A percentile compares a stretch with the other conserved stretches of the same genome.
These are phyloP conservation scores for Coemansia sp. DNA, from an alignment of 192 early-diverging fungal genomes.

Conservation along the genomic window DNA sequence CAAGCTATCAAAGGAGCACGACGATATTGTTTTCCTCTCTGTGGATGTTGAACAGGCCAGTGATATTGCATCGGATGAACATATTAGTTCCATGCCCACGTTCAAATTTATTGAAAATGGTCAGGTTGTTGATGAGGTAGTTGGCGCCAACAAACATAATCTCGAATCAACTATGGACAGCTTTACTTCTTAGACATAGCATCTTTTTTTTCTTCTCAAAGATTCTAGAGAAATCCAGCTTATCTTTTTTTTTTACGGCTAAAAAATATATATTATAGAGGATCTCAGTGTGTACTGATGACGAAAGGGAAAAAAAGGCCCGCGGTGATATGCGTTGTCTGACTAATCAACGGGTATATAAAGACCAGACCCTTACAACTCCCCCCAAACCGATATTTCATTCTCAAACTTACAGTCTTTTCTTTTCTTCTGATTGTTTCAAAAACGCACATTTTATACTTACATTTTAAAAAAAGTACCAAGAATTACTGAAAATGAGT, in stretches of 20 bases:
- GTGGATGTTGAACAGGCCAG: constrained; percentile 77
- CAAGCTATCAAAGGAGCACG: constrained; percentile 55
- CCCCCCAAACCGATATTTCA: not conserved
- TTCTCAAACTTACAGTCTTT: not conserved
- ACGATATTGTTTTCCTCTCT: constrained; percentile 69
- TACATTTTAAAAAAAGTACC: not conserved
- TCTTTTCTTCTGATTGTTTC: not conserved
- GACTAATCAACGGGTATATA: not conserved
- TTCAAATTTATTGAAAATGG: constrained; percentile 72
- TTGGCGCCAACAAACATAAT: constrained; percentile 58
- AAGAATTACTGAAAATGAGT: not conserved
- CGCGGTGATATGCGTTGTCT: not conserved
- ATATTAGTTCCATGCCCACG: constrained; percentile 71
- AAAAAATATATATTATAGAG: too few species aligned
- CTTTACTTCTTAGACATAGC: constrained; percentile 13
- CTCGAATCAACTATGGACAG: constrained; percentile 26
- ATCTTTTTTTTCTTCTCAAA: not conserved
- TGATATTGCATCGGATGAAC: constrained; percentile 48
- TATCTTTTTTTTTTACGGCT: not conserved
- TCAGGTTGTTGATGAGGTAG: constrained; percentile 58
- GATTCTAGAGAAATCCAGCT: not conserved
- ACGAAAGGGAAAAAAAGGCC: not conserved
- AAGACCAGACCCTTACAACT: not conserved
- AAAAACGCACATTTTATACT: not conserved
- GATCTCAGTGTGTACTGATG: too few species aligned